Conservation (phyloP, 2,329 filamentous ascomycete species). For the Sclerotinia subarctica region DNA sequence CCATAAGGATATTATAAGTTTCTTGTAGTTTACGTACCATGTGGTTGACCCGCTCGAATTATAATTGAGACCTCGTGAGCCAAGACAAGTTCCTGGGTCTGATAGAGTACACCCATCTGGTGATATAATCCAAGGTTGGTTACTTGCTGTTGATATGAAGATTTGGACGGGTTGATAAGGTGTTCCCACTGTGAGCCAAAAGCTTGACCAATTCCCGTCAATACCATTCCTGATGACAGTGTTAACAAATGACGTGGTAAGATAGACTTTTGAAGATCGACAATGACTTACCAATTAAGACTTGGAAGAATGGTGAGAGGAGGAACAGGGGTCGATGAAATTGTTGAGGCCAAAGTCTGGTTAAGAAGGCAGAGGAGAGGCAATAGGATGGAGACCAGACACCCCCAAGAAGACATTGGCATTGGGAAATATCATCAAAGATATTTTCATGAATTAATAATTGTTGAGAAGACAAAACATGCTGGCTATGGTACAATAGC, state of each 20-base stretch:
- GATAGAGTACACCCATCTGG: constrained; percentile 26
- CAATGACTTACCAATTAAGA: constrained; percentile 20
- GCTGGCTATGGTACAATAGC: constrained; percentile 17
- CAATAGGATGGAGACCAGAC: constrained; percentile 16
- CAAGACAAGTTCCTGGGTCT: constrained; percentile 37
- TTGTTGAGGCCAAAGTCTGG: constrained; percentile 14
- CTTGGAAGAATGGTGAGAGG: constrained; percentile 18
- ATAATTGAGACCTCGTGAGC: constrained; percentile 41
- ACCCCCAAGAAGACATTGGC: constrained; percentile 19
- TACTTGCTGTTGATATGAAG: constrained; percentile 41
- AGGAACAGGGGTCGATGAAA: constrained; percentile 14
- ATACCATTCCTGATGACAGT: constrained; percentile 19
- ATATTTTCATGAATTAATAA: constrained; percentile 18
- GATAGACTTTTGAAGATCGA: neutral
- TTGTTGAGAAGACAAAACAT: constrained; percentile 18
- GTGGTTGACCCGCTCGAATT: constrained; percentile 40
- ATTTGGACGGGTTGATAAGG: constrained; percentile 27
- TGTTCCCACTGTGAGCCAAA: constrained; percentile 48
- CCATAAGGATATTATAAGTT: neutral
- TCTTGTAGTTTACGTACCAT: constrained; percentile 33
- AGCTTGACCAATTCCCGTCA: constrained; percentile 69
- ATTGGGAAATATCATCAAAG: constrained; percentile 20
- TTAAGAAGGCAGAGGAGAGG: constrained; percentile 7
- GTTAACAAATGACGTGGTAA: neutral
- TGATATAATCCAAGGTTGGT: constrained; percentile 32